A percentile compares a stretch with the other conserved stretches of the same genome.
These are phyloP conservation scores for Quercus phellos DNA, from an alignment of 331 rosid species.

Conservation along the genomic window DNA sequence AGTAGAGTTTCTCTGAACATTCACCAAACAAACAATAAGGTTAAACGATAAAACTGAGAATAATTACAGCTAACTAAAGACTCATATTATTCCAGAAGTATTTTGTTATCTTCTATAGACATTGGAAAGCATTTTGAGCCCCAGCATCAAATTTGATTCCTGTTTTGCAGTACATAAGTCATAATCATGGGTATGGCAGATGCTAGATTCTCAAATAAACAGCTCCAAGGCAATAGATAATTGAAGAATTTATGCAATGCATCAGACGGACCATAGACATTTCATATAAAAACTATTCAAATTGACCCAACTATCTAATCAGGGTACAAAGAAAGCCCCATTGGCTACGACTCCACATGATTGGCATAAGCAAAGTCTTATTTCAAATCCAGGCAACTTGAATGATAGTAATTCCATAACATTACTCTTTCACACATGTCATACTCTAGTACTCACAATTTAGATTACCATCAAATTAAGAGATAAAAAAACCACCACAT, in stretches of 20 bases:
- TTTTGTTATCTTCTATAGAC: conserved; percentile 9
- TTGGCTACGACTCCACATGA: conserved; percentile 8
- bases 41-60: conserved; percentile 5
- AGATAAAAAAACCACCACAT: neutral
- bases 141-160: neutral
- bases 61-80: conserved; percentile 2
- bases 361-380: neutral
- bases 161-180: neutral
- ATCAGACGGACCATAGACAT: neutral
- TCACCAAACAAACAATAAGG: conserved; percentile 25
- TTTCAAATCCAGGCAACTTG: neutral
- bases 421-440: neutral
- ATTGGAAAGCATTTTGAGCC: neutral
- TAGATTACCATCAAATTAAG: conserved; percentile 9
- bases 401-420: neutral
- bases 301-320: conserved; percentile 1
- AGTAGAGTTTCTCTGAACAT: conserved; percentile 68
- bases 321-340: neutral
- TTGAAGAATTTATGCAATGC: conserved; percentile 2
- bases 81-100: conserved; percentile 8
- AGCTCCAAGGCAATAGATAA: conserved; percentile 15
- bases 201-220: neutral
- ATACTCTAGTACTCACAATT: neutral
- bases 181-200: neutral
- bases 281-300: neutral